Evolutionary conservation across 2,329 filamentous ascomycete species (phyloP).

Genomic region (Alternaria ethzedia): DNA sequence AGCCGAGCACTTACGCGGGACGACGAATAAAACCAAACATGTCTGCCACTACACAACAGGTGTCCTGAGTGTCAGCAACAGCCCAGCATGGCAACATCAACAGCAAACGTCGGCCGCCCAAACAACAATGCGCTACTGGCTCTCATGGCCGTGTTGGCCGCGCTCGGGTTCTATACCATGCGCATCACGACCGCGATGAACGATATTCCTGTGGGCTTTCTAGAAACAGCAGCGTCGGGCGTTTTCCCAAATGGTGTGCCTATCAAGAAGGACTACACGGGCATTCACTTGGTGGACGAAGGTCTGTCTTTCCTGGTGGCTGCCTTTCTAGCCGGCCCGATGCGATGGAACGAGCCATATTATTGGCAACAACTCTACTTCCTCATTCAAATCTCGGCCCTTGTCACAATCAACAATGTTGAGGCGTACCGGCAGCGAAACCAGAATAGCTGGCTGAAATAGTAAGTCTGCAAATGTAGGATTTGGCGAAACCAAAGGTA

Average conservation of each 20-base stretch:
- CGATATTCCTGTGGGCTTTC: slow-evolving; percentile 11
- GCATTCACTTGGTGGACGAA: slow-evolving; percentile 14
- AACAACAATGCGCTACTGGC: slow-evolving; percentile 15
- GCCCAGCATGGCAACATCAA: slow-evolving; percentile 12
- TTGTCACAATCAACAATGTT: slow-evolving; percentile 17
- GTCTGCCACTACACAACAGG: background rate
- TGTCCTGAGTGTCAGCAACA: background rate
- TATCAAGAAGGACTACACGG: slow-evolving; percentile 22
- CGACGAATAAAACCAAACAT: background rate
- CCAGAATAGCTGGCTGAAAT: slow-evolving; percentile 22
- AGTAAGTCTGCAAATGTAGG: slow-evolving; percentile 8
- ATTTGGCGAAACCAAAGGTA: background rate
- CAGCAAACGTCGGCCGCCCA: slow-evolving; percentile 8
- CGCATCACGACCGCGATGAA: slow-evolving; percentile 11
- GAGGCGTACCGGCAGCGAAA: slow-evolving; percentile 25
- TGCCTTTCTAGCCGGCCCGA: slow-evolving; percentile 18
- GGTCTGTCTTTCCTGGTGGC: slow-evolving; percentile 15
- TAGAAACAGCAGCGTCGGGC: background rate
- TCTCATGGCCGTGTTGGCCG: slow-evolving; percentile 1
- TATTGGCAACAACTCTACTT: slow-evolving; percentile 28
- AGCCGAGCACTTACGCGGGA: background rate
- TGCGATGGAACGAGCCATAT: slow-evolving; percentile 17
- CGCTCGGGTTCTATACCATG: slow-evolving; percentile 17
- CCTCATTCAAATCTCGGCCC: slow-evolving; percentile 8
- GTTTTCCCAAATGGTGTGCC: slow-evolving; percentile 15